Conservation (phyloP, 2,329 filamentous ascomycete species). For the Penicillium crustosum region DNA sequence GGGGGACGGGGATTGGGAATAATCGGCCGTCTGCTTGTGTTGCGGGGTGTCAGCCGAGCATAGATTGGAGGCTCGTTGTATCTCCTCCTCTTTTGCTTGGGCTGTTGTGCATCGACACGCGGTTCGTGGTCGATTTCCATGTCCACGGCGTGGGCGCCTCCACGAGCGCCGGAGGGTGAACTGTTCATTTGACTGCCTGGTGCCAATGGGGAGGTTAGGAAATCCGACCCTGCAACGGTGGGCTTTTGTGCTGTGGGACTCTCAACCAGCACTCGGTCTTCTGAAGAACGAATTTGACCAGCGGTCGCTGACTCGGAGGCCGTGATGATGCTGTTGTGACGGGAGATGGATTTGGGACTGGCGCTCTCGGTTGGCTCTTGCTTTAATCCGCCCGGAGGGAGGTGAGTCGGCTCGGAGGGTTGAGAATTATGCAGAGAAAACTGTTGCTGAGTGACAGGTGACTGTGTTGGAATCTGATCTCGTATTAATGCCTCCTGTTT, state of each 20-base stretch:
- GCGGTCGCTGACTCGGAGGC: constrained; percentile 28
- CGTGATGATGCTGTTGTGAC: constrained; percentile 30
- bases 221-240: constrained; percentile 18
- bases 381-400: constrained; percentile 56
- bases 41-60: constrained; percentile 46
- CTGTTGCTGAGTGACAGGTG: constrained; percentile 31
- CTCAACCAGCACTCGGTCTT: constrained; percentile 32
- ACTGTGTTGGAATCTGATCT: constrained; percentile 28
- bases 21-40: constrained; percentile 42
- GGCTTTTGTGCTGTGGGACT: constrained; percentile 24
- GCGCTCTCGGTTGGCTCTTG: constrained; percentile 71
- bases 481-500: constrained; percentile 31
- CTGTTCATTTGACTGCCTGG: constrained; percentile 28
- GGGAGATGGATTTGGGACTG: constrained; percentile 67
- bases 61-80: constrained; percentile 56
- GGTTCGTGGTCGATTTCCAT: constrained; percentile 26
- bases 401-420: constrained; percentile 29
- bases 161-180: constrained; percentile 27
- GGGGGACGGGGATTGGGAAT: constrained; percentile 40
- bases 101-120: constrained; percentile 36
- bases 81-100: constrained; percentile 51
- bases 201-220: constrained; percentile 16
- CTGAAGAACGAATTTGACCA: constrained; percentile 26
- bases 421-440: constrained; percentile 46
- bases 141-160: constrained; percentile 24